Percentiles rank a stretch among this genome's conserved stretches.
Evolutionary conservation across 2,329 filamentous ascomycete genomes (phyloP).

Genomic region (Aspergillus spinulosporus): DNA sequence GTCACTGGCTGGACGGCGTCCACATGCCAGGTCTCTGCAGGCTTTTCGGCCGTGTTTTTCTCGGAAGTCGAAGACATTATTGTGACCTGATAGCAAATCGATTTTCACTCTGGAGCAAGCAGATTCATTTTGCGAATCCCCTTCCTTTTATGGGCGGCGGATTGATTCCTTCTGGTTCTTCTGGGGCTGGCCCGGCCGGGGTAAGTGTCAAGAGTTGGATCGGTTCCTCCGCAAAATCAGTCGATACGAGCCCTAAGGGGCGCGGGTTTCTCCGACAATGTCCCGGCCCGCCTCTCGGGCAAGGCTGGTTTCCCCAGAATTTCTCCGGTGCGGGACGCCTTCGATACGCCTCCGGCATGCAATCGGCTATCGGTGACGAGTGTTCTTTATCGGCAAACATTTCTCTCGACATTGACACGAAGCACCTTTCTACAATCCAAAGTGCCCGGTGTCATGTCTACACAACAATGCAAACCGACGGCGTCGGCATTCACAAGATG

Average conservation of each 20-base stretch:
- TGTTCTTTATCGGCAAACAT: neutral
- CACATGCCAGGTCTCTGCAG: constrained; percentile 17
- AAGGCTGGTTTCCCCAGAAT: neutral
- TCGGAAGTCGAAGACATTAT: neutral
- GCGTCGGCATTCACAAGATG: constrained; percentile 14
- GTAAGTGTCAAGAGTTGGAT: neutral
- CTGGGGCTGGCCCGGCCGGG: neutral
- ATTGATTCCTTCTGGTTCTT: neutral
- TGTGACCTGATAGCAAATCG: neutral
- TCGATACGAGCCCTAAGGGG: neutral
- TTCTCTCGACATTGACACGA: neutral
- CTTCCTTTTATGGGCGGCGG: neutral
- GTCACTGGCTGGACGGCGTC: constrained; percentile 7
- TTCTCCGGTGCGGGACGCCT: neutral
- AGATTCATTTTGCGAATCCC: neutral
- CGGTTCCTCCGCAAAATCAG: neutral
- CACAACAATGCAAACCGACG: neutral
- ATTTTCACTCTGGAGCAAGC: neutral
- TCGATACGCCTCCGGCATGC: neutral
- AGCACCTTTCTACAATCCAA: neutral
- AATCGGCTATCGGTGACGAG: neutral
- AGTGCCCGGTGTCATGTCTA: neutral
- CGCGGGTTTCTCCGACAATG: neutral
- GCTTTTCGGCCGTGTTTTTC: neutral
- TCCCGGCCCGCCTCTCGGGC: neutral